Evolutionary conservation across 805 yeast species (phyloP), one percentile per base, ranked within the genome.

Genomic region (Sugiyamaella lignohabitans): DNA sequence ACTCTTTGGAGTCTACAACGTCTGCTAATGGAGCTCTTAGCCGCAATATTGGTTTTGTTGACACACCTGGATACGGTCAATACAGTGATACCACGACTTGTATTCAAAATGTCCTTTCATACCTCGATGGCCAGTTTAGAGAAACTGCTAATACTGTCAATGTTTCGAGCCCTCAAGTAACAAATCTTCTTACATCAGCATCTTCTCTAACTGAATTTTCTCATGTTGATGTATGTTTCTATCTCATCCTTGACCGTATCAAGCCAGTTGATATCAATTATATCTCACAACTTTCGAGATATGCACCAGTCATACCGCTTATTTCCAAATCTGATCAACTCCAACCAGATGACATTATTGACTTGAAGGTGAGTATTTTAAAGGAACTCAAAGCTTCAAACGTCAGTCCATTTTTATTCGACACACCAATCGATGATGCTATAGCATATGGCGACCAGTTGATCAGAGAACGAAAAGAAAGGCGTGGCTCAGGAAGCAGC

Each of bases 181-280:
- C 48, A 10, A 47, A 41, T 35, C 38, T 56, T 20, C 41, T 53
- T 38, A 47, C 59, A 5, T 48, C 59, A 2, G 48, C 58, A 5
- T 45, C 57, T 11, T 51, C 57, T 2, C 30, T 53, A 36, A 14
- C 53, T 3, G 59, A 52, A 24, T 53, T 56, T 36, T 21, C 53
- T 14, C 57, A 54, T 34, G 59, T 49, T 8, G 60, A 57, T 38
- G 59, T 51, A 2, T 56, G 60, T 38, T 49, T 57, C 17, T 57
- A 56, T 38, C 22, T 56, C 19, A 39, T 57, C 5, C 23, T 39
- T 20, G 50, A 43, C 35, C 39, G 45, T 14, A 22, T 57, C 23
- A 54, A 42, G 38, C 48, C 47, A 3, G 45, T 47, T 19, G 60
- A 57, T 39, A 17, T 57, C 16, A 52, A 55, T 11, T 51, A 46